phyloP scores from a whole-genome alignment of 495 filamentous ascomycete species.

The Hypoxylon lienhwacheense region DNA sequence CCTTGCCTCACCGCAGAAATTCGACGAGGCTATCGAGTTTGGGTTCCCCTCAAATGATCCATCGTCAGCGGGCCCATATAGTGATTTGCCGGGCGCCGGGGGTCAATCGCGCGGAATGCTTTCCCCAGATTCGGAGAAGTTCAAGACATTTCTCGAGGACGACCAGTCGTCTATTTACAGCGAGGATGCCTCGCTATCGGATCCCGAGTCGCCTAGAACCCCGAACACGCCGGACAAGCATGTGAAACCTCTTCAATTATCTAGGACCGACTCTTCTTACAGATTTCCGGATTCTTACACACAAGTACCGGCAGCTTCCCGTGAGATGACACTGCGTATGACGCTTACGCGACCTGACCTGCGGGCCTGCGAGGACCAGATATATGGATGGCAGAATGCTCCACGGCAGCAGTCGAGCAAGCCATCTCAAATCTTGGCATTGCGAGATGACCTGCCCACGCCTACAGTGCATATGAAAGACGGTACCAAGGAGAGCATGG shows the following conservation, averaged over 20 bases:
- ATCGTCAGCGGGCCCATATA: constrained; percentile 30
- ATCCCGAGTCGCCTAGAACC: constrained; percentile 58
- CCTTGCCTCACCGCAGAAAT: constrained; percentile 87
- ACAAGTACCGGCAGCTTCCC: constrained; percentile 60
- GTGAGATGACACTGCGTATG: constrained; percentile 95
- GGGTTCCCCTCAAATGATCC: constrained; percentile 74
- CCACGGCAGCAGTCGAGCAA: constrained; percentile 31
- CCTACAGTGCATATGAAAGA: constrained; percentile 17
- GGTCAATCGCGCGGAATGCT: constrained; percentile 34
- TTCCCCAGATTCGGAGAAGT: constrained; percentile 42
- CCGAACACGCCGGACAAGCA: constrained; percentile 49
- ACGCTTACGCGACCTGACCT: constrained; percentile 89
- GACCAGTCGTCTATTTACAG: constrained; percentile 51
- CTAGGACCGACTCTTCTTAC: constrained; percentile 18
- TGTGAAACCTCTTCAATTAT: constrained; percentile 40
- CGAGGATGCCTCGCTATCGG: constrained; percentile 53
- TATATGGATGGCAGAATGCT: constrained; percentile 60
- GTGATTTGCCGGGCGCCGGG: constrained; percentile 11
- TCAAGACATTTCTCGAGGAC: constrained; percentile 54
- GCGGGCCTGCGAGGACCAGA: constrained; percentile 64
- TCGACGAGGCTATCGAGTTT: constrained; percentile 92
- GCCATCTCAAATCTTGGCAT: constrained; percentile 34
- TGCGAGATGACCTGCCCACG: constrained; percentile 19
- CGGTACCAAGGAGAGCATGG: constrained; percentile 37
- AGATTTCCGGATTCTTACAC: constrained; percentile 50